Evolutionary conservation across 73 alveolate genomes (phyloP), one percentile per base, ranked within the genome.

Genomic region (Paramecium bursaria): DNA sequence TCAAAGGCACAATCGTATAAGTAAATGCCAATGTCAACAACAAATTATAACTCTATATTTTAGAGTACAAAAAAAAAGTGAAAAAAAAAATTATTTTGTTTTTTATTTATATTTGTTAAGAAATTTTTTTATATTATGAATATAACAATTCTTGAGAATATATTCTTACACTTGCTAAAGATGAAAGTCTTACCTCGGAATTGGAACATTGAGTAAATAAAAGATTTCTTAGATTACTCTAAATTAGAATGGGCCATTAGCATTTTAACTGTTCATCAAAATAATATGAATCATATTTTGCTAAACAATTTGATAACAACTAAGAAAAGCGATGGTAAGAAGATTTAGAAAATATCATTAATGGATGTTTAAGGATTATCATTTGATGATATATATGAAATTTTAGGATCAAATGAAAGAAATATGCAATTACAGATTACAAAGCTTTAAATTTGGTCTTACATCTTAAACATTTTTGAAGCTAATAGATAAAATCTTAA

Each of bases 11-110:
- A 48, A 15, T 29, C 76, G 9, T 25, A 30, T 9, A 57, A 57
- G n/a, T n/a, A n/a, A n/a, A n/a, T n/a, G n/a, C n/a, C n/a, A 57
- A 57, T 57, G 76, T 13, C 52, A 57, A 29, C 76, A 27, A 57
- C 76, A 7, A 57, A 57, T 27, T 57, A 57, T 30, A 57, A 57
- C 31, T 57, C 76, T 17, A 13, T 57, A 23, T 57, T 57, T 30
- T 30, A 57, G 33, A 48, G 33, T 30, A 30, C 33, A 57, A 27
- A 42, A 23, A 57, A 57, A 30, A 30, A 19, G n/a, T 30, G 49
- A 57, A 57, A 57, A 30, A 30, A 50, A 57, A 30, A 10, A 57
- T 57, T 57, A n/a, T n/a, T n/a, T n/a, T n/a, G n/a, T n/a, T n/a
- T n/a, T n/a, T n/a, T n/a, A n/a, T n/a, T n/a, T n/a, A n/a, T n/a